Percentiles rank a stretch among this genome's conserved stretches.
Evolutionary conservation across 768 basidiomycete species (phyloP).

Genomic region (Kwoniella shandongensis): DNA sequence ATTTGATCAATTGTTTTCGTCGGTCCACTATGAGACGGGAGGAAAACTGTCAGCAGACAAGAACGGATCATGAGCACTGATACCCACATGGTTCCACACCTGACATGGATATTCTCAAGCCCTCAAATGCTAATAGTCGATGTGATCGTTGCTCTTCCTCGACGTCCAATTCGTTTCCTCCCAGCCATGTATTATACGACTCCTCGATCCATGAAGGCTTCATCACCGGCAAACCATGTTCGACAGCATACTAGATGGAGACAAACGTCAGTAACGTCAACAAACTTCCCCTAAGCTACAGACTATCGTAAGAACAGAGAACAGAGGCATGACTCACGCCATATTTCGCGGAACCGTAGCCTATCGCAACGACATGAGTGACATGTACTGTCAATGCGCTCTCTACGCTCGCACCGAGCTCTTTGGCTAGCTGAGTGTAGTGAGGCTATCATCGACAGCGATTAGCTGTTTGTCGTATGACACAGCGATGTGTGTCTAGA

Average conservation of each 20-base stretch:
- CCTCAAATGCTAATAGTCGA: constrained; percentile 72
- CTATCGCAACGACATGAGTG: constrained; percentile 82
- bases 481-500: too few relatives aligned
- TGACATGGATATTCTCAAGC: constrained; percentile 69
- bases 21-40: constrained; percentile 53
- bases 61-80: background rate
- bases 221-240: constrained; percentile 76
- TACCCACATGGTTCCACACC: constrained; percentile 64
- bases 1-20: constrained; percentile 66
- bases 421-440: constrained; percentile 71
- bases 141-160: constrained; percentile 61
- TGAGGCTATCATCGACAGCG: too few relatives aligned
- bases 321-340: constrained; percentile 57
- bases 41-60: background rate
- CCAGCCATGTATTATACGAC: constrained; percentile 70
- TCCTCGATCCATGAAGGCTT: constrained; percentile 73
- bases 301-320: constrained; percentile 3
- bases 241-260: constrained; percentile 69
- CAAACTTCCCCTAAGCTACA: too few relatives aligned
- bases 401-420: constrained; percentile 72
- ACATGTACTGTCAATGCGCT: constrained; percentile 77
- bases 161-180: constrained; percentile 75
- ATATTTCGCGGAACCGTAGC: constrained; percentile 83
- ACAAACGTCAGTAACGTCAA: constrained; percentile 4
- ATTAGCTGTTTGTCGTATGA: too few relatives aligned